A percentile compares a stretch with the other conserved stretches of the same genome.
Conservation (phyloP, 805 yeast genomes). For the Spathaspora sp. region DNA sequence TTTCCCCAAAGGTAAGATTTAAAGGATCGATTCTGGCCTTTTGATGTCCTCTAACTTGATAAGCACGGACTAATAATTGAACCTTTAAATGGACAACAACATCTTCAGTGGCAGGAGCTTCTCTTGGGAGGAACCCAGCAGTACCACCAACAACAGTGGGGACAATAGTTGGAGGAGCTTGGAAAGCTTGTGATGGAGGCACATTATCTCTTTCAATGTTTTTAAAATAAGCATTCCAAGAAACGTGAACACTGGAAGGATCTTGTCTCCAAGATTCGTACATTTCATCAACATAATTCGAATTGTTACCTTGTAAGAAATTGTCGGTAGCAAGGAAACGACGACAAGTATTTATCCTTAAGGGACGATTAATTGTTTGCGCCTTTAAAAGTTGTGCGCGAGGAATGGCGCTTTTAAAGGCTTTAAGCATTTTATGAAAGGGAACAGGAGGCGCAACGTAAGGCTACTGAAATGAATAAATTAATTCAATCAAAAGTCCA, state of each 20-base stretch:
- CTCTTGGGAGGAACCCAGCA: conserved; percentile 59
- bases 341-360: conserved; percentile 1
- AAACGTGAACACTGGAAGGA: conserved; percentile 86
- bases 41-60: conserved; percentile 97
- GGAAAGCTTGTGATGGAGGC: conserved; percentile 73
- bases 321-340: conserved; percentile 53
- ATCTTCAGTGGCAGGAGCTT: conserved; percentile 49
- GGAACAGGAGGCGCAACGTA: too few relatives aligned
- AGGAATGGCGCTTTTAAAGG: conserved; percentile 35
- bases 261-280: conserved; percentile 90
- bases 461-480: too few relatives aligned
- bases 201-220: conserved; percentile 72
- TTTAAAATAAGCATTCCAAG: conserved; percentile 96
- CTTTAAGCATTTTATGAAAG: conserved; percentile 33
- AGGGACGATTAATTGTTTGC: conserved; percentile 6
- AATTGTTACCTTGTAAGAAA: conserved; percentile 79
- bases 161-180: conserved; percentile 87
- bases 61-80: conserved; percentile 94
- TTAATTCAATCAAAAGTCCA: neutral
- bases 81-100: conserved; percentile 88
- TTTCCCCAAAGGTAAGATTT: conserved; percentile 80
- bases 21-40: conserved; percentile 96
- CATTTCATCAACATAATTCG: conserved; percentile 96
- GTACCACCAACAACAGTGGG: conserved; percentile 80
- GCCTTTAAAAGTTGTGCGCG: conserved; percentile 31